phyloP scores from a whole-genome alignment of 495 filamentous ascomycete genomes.

The Penicillium robsamsonii region DNA sequence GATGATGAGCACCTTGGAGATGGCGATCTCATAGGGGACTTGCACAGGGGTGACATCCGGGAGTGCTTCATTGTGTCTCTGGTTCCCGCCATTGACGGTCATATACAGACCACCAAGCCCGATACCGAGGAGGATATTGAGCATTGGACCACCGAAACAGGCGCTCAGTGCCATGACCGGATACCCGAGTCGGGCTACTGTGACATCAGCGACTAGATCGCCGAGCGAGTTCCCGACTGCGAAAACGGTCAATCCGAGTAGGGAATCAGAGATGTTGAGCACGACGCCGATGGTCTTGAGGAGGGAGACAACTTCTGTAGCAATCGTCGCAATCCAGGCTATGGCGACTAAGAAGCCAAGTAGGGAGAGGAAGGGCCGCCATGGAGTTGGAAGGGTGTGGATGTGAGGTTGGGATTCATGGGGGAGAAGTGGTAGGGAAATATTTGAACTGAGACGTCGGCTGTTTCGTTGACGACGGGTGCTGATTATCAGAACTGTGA shows the following conservation, averaged over 20 bases:
- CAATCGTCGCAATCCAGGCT: conserved; percentile 94
- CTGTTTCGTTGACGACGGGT: conserved; percentile 45
- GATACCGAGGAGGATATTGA: conserved; percentile 95
- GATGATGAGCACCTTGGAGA: conserved; percentile 80
- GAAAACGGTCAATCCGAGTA: conserved; percentile 93
- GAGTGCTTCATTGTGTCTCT: conserved; percentile 18
- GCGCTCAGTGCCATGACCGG: conserved; percentile 95
- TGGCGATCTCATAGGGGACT: conserved; percentile 67
- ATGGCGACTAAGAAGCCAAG: conserved; percentile 89
- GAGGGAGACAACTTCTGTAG: conserved; percentile 92
- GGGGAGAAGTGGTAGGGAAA: background rate
- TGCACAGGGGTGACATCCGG: conserved; percentile 7
- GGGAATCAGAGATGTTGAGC: conserved; percentile 89
- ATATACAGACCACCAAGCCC: conserved; percentile 86
- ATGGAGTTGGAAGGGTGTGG: conserved; percentile 53
- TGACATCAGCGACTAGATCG: conserved; percentile 92
- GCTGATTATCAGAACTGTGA: conserved; percentile 60
- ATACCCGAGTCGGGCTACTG: conserved; percentile 86
- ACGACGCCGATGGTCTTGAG: conserved; percentile 94
- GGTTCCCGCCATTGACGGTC: conserved; percentile 49
- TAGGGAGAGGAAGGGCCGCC: conserved; percentile 76
- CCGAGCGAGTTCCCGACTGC: conserved; percentile 95
- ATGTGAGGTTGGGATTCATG: conserved; percentile 17
- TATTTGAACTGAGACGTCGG: background rate
- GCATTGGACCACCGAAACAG: conserved; percentile 95